Conservation (phyloP, 306 rosid species). For the Castanopsis chinensis region DNA sequence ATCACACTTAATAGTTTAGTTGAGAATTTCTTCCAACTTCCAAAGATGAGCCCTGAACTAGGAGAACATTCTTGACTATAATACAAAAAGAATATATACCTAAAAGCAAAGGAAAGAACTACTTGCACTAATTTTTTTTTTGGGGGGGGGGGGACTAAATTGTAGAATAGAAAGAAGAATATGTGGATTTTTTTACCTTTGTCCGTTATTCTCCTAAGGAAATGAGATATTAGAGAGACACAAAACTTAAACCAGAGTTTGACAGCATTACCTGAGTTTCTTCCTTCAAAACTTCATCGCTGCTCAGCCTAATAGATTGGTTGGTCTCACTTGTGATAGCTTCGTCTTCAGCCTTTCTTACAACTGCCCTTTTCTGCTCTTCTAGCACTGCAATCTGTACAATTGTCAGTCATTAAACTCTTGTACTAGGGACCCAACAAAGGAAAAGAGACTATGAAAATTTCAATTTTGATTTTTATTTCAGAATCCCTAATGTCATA, state of each 20-base stretch:
- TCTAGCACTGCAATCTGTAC: slow-evolving; percentile 79
- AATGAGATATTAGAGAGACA: not conserved
- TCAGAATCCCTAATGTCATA: not conserved
- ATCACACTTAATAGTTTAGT: not conserved
- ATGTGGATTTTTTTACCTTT: too few species aligned
- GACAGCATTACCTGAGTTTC: slow-evolving; percentile 45
- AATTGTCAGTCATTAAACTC: slow-evolving; percentile 10
- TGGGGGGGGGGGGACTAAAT: not conserved
- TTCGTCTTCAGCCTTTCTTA: slow-evolving; percentile 41
- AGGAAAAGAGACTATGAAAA: not conserved
- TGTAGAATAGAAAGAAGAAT: not conserved
- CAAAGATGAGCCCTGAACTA: not conserved
- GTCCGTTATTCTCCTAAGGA: not conserved
- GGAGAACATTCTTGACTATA: not conserved
- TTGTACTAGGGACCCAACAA: not conserved
- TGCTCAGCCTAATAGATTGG: slow-evolving; percentile 34
- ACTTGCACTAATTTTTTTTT: not conserved
- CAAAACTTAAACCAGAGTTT: not conserved
- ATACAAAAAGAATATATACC: not conserved
- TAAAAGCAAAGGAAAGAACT: not conserved
- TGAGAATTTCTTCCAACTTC: not conserved
- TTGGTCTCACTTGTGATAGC: slow-evolving; percentile 27
- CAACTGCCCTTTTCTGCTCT: slow-evolving; percentile 58
- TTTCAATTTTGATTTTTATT: not conserved
- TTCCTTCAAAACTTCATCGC: slow-evolving; percentile 42